Base-by-base conservation (phyloP, 805 yeast species). In the Kregervanrija fluxuum region DNA sequence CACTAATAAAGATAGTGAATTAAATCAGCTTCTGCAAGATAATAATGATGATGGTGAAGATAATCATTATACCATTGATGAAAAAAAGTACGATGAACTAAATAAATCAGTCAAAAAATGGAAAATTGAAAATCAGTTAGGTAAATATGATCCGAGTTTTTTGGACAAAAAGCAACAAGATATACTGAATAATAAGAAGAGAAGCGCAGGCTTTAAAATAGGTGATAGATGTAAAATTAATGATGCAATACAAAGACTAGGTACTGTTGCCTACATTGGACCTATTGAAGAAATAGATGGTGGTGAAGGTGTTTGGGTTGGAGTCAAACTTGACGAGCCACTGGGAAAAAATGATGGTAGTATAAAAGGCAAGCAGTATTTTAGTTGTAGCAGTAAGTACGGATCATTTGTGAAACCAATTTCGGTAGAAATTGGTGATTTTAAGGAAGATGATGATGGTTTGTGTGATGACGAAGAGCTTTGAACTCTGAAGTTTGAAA, bases 301-400 rank as follows among this genome's bases (percentile, higher is more conserved):
- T 22, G 13, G 33, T 32, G 73, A 69, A 2, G 74, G 68, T 14
- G 52, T 64, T 1, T 91, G 97, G 96, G 74, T 85, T 30, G 98
- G 97, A 0, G 75, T 91, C 3, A 85, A 82, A 53, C 80, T 89
- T 44, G 93, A 85, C 53, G 88, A 85, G 52, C 91, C 97, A 0
- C 74, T 75, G 8, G 98, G 98, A 5, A 87, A 84, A 60, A 87
- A 90, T 56, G 78, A 87, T 56, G 98, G 98, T 0, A 64, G 77
- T 15, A 66, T 88, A 35, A 76, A 79, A 33, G 89, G 86, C 0
- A 59, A 53, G 1, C 55, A 70, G 33, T 74, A 85, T 50, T 90
- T 91, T 57, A 56, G 66, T 4, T 77, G 88, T 31, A 55, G 56
- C 5, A 55, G 55, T 0, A 73, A 73, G 15, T 80, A 85, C 55